These are phyloP conservation scores for Coemansia sp. DNA, from an alignment of 192 early-diverging fungal genomes.

Conservation along the genomic window DNA sequence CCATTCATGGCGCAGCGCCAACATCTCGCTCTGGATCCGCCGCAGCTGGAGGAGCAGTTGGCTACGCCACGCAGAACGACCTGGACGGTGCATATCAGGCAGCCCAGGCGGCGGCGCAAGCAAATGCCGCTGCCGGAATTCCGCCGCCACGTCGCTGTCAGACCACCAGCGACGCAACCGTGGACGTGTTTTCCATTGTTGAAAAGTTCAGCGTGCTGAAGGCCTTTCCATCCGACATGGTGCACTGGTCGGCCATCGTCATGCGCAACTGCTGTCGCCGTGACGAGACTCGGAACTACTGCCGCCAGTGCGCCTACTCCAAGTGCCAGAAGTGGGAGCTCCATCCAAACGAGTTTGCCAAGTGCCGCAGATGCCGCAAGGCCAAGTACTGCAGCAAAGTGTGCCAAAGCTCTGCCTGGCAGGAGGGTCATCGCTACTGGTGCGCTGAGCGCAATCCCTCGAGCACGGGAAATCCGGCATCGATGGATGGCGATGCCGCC, in stretches of 20 bases:
- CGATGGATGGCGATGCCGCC: conserved; percentile 16
- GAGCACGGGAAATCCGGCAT: conserved; percentile 2
- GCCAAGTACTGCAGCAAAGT: conserved; percentile 82
- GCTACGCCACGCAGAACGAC: conserved; percentile 22
- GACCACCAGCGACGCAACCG: conserved; percentile 10
- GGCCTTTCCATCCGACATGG: conserved; percentile 57
- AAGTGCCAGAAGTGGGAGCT: conserved; percentile 74
- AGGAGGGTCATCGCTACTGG: conserved; percentile 76
- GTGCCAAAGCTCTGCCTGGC: conserved; percentile 75
- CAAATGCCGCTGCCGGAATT: conserved; percentile 24
- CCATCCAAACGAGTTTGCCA: conserved; percentile 73
- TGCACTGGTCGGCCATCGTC: conserved; percentile 70
- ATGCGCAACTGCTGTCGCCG: conserved; percentile 80
- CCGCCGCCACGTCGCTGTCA: conserved; percentile 26
- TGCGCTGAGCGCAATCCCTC: conserved; percentile 57
- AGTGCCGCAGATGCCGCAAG: conserved; percentile 81
- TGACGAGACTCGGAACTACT: conserved; percentile 64
- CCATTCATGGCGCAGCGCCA: conserved; percentile 10
- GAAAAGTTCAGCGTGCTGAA: conserved; percentile 68
- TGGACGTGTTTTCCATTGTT: conserved; percentile 74
- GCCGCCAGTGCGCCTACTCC: conserved; percentile 75
- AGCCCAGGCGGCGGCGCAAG: conserved; percentile 23
- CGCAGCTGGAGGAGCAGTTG: conserved; percentile 13
- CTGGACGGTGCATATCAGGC: conserved; percentile 27
- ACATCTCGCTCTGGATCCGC: conserved; percentile 10